phyloP scores from a whole-genome alignment of 225 moss, liverwort and hornwort genomes.

The Lunularia cruciata region DNA sequence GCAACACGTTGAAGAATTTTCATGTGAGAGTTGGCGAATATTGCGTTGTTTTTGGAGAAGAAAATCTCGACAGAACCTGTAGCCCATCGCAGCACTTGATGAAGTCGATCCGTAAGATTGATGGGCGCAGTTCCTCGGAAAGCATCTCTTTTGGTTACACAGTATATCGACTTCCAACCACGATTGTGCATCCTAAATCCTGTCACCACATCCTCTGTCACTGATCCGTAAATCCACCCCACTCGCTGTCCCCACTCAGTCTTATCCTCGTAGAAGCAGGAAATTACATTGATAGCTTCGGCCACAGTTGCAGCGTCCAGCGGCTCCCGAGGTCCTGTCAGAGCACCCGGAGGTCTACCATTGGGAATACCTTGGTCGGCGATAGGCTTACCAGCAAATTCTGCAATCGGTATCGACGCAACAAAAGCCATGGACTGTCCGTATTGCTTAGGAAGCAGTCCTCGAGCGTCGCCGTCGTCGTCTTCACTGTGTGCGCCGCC shows the following conservation, averaged over 20 bases:
- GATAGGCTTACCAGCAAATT: constrained; percentile 76
- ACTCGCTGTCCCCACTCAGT: constrained; percentile 91
- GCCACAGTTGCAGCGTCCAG: constrained; percentile 86
- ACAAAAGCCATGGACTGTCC: constrained; percentile 69
- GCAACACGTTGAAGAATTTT: constrained; percentile 85
- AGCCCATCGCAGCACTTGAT: constrained; percentile 97
- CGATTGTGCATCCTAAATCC: constrained; percentile 99
- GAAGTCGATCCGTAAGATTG: constrained; percentile 94
- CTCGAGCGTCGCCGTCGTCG: constrained; percentile 54
- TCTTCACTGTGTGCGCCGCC: constrained; percentile 59
- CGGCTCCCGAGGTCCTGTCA: constrained; percentile 76
- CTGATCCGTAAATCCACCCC: constrained; percentile 98
- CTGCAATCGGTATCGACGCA: constrained; percentile 69
- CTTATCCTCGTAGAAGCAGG: constrained; percentile 93
- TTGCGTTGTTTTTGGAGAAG: constrained; percentile 86
- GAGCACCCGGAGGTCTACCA: constrained; percentile 71
- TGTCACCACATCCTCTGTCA: constrained; percentile 98
- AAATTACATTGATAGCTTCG: constrained; percentile 89
- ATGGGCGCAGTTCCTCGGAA: constrained; percentile 93
- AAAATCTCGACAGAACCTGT: constrained; percentile 97
- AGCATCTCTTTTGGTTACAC: constrained; percentile 86
- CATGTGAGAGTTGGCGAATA: constrained; percentile 75
- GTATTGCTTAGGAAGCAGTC: constrained; percentile 77
- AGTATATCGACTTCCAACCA: constrained; percentile 91
- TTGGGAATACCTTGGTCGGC: constrained; percentile 67